A percentile compares a stretch with the other conserved stretches of the same genome.
These are phyloP conservation scores for Dissoconium aciculare DNA, from an alignment of 2,329 filamentous ascomycete genomes.

Conservation along the genomic window DNA sequence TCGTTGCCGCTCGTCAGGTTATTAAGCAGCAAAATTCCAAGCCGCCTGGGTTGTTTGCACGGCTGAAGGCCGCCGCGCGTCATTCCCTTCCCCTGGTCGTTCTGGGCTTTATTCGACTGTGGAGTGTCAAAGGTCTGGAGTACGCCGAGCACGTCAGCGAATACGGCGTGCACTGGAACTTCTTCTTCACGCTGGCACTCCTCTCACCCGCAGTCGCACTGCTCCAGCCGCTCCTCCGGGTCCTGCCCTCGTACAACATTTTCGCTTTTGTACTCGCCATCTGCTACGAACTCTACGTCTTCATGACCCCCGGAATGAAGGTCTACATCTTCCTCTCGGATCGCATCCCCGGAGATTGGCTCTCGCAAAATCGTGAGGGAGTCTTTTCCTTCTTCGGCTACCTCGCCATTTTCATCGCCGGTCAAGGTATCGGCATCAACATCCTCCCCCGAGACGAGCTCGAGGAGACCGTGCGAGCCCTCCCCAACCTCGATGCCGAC, in stretches of 20 bases:
- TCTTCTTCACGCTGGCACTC: constrained; percentile 90
- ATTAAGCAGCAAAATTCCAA: constrained; percentile 43
- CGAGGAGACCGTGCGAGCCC: constrained; percentile 7
- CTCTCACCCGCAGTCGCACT: constrained; percentile 78
- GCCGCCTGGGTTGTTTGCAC: constrained; percentile 36
- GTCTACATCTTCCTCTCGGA: constrained; percentile 70
- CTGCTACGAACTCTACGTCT: constrained; percentile 60
- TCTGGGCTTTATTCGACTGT: constrained; percentile 64
- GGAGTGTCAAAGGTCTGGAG: constrained; percentile 83
- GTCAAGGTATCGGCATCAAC: constrained; percentile 67
- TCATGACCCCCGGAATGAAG: constrained; percentile 57
- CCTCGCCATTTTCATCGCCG: constrained; percentile 82
- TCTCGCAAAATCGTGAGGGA: constrained; percentile 87
- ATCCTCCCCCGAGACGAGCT: constrained; percentile 47
- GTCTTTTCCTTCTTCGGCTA: constrained; percentile 93
- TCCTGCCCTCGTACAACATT: constrained; percentile 62
- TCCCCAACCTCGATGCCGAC: constrained; percentile 7
- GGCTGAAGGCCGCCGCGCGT: constrained; percentile 53
- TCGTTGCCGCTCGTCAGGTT: constrained; percentile 73
- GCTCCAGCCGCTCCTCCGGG: constrained; percentile 55
- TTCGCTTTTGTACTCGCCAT: constrained; percentile 55
- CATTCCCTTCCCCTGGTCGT: constrained; percentile 72
- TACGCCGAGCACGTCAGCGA: constrained; percentile 96
- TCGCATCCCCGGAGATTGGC: constrained; percentile 46
- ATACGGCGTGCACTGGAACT: constrained; percentile 98